These are phyloP conservation scores for Kuraishia ogatae DNA, from an alignment of 805 yeast genomes.

Conservation along the genomic window DNA sequence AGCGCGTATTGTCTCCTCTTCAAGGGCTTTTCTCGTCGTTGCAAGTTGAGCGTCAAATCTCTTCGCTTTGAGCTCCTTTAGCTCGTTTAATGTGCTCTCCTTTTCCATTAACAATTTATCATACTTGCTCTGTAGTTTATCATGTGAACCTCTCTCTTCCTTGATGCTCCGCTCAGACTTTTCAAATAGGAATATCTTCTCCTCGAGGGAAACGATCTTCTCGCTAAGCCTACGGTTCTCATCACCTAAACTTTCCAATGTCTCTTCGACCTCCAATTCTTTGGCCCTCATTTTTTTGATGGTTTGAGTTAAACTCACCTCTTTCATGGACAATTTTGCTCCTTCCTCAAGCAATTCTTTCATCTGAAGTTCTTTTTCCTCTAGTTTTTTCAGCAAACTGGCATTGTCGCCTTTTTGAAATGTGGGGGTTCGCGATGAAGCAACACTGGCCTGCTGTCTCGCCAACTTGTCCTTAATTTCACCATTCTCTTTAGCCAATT, in stretches of 20 bases:
- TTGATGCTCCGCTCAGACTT: conserved; percentile 14
- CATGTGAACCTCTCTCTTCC: conserved; percentile 23
- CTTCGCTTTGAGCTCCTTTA: conserved; percentile 23
- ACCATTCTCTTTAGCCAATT: conserved; percentile 3
- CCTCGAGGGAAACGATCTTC: conserved; percentile 22
- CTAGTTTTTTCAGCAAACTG: conserved; percentile 22
- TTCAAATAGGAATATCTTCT: conserved; percentile 12
- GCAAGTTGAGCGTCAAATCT: conserved; percentile 22
- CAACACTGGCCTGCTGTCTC: conserved; percentile 16
- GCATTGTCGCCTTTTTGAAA: neutral
- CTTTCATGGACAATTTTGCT: conserved; percentile 59
- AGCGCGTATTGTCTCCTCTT: conserved; percentile 24
- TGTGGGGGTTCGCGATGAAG: conserved; percentile 1
- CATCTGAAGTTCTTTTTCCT: conserved; percentile 52
- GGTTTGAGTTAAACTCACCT: conserved; percentile 55
- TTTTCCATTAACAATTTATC: conserved; percentile 15
- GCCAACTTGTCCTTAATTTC: conserved; percentile 5
- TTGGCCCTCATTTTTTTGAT: conserved; percentile 53
- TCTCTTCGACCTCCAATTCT: conserved; percentile 29
- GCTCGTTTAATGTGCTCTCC: conserved; percentile 16
- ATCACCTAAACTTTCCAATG: conserved; percentile 20
- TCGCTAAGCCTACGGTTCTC: conserved; percentile 14
- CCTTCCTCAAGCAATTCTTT: conserved; percentile 70
- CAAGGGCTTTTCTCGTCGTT: conserved; percentile 21
- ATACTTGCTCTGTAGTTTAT: conserved; percentile 14